A percentile compares a stretch with the other conserved stretches of the same genome.
Evolutionary conservation across 2,329 filamentous ascomycete species (phyloP).

Genomic region (Colletotrichum eremochloae): DNA sequence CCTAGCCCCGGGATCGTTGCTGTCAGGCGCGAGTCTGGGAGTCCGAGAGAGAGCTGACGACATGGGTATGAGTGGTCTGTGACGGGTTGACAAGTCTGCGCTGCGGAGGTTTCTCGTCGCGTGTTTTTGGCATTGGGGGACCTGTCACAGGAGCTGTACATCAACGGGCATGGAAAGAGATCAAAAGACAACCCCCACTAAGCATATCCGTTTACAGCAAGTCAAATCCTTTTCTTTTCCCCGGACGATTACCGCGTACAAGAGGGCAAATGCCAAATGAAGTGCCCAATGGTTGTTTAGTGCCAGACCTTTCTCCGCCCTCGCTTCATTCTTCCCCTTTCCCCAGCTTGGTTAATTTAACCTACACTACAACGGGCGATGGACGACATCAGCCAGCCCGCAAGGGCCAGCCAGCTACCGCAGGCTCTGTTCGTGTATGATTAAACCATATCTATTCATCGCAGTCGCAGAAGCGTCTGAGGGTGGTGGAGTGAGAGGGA

Average conservation of each 20-base stretch:
- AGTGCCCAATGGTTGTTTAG: not conserved
- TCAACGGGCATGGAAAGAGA: conserved; percentile 30
- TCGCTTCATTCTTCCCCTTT: not conserved
- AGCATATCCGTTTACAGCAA: not conserved
- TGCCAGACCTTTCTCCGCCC: not conserved
- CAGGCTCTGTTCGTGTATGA: not conserved
- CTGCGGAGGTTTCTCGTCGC: conserved; percentile 28
- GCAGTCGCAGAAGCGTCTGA: conserved; percentile 30
- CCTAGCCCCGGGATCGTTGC: conserved; percentile 10
- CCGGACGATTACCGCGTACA: conserved; percentile 13
- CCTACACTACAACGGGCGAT: not conserved
- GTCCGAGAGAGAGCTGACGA: not conserved
- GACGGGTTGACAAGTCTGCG: conserved; percentile 1
- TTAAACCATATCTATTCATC: not conserved
- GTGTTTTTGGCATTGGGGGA: conserved; percentile 29
- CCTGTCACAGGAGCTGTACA: conserved; percentile 19
- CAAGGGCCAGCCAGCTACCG: no score
- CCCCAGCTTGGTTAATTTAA: not conserved
- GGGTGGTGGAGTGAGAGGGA: conserved; percentile 18
- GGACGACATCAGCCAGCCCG: not conserved
- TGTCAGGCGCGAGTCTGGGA: not conserved
- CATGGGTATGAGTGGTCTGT: conserved; percentile 22
- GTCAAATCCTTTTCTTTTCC: conserved; percentile 28
- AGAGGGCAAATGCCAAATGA: conserved; percentile 9
- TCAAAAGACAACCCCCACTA: conserved; percentile 24